Conservation (phyloP, 2,329 filamentous ascomycete species). For the Hymenoscyphus occultus region DNA sequence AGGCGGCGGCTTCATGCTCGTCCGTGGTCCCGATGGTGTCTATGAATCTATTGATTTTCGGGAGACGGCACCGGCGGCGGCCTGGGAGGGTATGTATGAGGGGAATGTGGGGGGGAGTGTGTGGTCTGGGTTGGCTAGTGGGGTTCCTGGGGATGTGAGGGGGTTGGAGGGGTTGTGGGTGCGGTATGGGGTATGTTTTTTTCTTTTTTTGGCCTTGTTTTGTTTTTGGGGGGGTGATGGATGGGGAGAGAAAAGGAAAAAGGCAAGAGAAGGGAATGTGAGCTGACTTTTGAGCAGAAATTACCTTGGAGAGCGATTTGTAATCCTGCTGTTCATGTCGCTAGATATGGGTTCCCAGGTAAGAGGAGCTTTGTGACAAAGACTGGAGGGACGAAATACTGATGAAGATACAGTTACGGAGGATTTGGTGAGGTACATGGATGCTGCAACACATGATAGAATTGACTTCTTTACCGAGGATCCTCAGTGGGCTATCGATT, state of each 20-base stretch:
- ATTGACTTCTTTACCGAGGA: slow-evolving; percentile 60
- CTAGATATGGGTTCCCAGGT: slow-evolving; percentile 65
- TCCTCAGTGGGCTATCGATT: slow-evolving; percentile 64
- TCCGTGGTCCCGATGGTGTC: slow-evolving; percentile 67
- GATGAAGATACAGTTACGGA: slow-evolving; percentile 50
- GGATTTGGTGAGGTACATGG: slow-evolving; percentile 75
- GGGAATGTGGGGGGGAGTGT: slow-evolving; percentile 66
- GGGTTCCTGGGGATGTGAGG: slow-evolving; percentile 70
- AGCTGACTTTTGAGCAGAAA: slow-evolving; percentile 34
- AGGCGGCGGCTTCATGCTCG: slow-evolving; percentile 86
- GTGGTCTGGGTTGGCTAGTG: slow-evolving; percentile 68
- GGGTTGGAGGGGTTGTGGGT: slow-evolving; percentile 77
- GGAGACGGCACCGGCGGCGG: slow-evolving; percentile 80
- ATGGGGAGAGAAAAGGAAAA: not conserved
- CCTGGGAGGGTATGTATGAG: slow-evolving; percentile 80
- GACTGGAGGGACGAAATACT: not conserved
- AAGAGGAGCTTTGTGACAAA: slow-evolving; percentile 7
- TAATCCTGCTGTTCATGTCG: slow-evolving; percentile 69
- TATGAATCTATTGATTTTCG: slow-evolving; percentile 86
- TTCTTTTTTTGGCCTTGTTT: too few species aligned
- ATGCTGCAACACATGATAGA: slow-evolving; percentile 42
- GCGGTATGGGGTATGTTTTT: slow-evolving; percentile 57
- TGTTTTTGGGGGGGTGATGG: too few species aligned
- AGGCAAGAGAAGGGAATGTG: not conserved
- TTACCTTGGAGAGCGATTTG: slow-evolving; percentile 71